Percentiles rank a stretch among this genome's conserved stretches.
Conservation (phyloP, 2,329 filamentous ascomycete species). For the Microdochium bolleyi region DNA sequence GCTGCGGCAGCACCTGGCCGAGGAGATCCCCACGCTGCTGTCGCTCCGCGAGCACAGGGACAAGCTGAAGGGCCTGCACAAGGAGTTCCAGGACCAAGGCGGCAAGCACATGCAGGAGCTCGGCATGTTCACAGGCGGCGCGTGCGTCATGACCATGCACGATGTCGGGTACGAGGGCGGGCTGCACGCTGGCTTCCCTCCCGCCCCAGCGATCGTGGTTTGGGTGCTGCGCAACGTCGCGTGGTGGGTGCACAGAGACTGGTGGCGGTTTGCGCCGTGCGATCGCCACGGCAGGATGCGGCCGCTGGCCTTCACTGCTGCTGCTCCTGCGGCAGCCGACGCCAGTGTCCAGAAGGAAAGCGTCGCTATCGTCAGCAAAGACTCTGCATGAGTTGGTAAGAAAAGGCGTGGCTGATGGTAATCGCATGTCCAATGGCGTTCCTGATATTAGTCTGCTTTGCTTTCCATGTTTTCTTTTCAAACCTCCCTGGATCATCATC, state of each 20-base stretch:
- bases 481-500: no score
- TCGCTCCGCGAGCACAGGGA: slow-evolving; percentile 6
- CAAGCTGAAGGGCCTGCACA: background rate
- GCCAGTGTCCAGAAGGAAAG: no score
- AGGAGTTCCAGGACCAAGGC: background rate
- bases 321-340: no score
- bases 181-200: background rate
- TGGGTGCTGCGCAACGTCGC: slow-evolving; percentile 11
- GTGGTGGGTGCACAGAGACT: slow-evolving; percentile 11
- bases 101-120: slow-evolving; percentile 8
- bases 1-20: slow-evolving; percentile 8
- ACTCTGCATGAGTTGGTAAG: no score
- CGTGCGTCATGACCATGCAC: slow-evolving; percentile 10
- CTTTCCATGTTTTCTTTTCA: no score
- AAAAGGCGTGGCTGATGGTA: no score
- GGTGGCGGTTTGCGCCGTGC: slow-evolving; percentile 24
- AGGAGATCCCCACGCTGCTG: slow-evolving; percentile 6
- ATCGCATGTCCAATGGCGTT: no score
- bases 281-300: slow-evolving; percentile 20
- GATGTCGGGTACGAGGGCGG: slow-evolving; percentile 9
- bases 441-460: no score
- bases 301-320: slow-evolving; percentile 15
- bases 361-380: no score
- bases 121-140: slow-evolving; percentile 15
- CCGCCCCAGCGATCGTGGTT: background rate